Base-by-base conservation (phyloP, 1,284 basidiomycete genomes). In the Moesziomyces globuligerus region DNA sequence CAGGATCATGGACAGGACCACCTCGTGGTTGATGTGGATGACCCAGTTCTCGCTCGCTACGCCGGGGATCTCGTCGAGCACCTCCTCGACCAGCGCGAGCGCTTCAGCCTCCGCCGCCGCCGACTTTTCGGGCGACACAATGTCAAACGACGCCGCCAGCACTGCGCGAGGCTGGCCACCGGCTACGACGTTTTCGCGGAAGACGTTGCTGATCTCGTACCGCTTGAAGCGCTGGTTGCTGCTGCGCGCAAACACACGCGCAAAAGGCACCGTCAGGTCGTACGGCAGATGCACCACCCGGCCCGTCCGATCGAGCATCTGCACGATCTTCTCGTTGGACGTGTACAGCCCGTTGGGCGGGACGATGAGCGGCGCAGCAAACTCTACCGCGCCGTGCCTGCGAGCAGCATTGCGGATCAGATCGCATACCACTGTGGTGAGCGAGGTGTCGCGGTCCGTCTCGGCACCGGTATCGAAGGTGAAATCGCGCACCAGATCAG, bases 381-480 rank as follows among this genome's bases (percentile, higher is more conserved):
- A 88, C 72, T 94, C 89, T 3, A 96, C 88, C 0, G 94, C 93
- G 7, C 94, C 94, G 74, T 94, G 94, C 2, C 94, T 85, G 43
- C 89, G 88, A 81, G 96, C 94, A 13, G 94, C 88, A 7, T 88
- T 85, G 3, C 88, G 86, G 3, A 96, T 85, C 21, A 89, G 88
- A 54, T 93, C 90, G 62, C 90, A 86, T 4, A 95, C 91, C 3
- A 91, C 89, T 29, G 89, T 87, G 56, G 91, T 90, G 43, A 93
- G 83, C 1, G 89, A 86, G 2, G 89, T 86, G 77, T 93, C 89
- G 7, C 68, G 64, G 68, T 91, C 90, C 0, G 89, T 88, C 45
- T 90, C 88, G 4, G 87, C 85, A 42, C 90, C 88, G 37, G 87
- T 86, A 71, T 96, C 92, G 75, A 94, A 97, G 15, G 92, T 86